phyloP scores from a whole-genome alignment of 192 early-diverging fungal species.

The Lobosporangium transversale region DNA sequence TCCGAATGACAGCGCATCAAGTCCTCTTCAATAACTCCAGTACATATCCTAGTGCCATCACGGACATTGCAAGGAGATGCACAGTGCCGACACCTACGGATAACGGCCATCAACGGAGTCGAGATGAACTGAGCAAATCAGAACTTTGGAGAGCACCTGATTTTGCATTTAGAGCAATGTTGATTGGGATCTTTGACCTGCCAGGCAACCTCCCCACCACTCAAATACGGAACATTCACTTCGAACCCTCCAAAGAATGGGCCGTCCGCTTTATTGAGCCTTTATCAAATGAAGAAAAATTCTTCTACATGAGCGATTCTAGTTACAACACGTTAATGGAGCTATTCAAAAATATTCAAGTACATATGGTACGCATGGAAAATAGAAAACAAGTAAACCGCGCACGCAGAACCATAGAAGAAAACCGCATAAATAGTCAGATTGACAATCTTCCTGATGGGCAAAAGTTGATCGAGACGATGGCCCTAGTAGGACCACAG shows the following conservation, averaged over 20 bases:
- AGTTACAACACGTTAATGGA: background rate
- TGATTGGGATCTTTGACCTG: constrained; percentile 5
- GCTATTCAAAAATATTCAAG: constrained; percentile 11
- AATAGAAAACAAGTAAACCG: background rate
- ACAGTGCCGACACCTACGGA: constrained; percentile 10
- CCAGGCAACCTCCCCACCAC: background rate
- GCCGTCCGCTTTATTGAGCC: background rate
- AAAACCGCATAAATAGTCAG: background rate
- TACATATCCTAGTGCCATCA: constrained; percentile 8
- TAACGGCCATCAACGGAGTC: background rate
- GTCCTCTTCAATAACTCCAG: constrained; percentile 6
- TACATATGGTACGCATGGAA: background rate
- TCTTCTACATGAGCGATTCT: background rate
- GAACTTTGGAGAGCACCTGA: constrained; percentile 10
- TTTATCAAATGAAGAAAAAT: background rate
- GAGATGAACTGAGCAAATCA: background rate
- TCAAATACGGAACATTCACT: constrained; percentile 14
- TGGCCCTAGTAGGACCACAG: background rate
- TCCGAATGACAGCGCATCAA: constrained; percentile 8
- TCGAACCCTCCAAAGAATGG: background rate
- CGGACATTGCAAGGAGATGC: constrained; percentile 13
- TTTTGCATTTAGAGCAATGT: background rate
- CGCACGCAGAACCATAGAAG: background rate
- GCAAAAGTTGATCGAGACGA: background rate
- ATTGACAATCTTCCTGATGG: constrained; percentile 1